These are phyloP conservation scores for Phytophthora litchii DNA, from an alignment of 352 stramenopile species.

Conservation along the genomic window DNA sequence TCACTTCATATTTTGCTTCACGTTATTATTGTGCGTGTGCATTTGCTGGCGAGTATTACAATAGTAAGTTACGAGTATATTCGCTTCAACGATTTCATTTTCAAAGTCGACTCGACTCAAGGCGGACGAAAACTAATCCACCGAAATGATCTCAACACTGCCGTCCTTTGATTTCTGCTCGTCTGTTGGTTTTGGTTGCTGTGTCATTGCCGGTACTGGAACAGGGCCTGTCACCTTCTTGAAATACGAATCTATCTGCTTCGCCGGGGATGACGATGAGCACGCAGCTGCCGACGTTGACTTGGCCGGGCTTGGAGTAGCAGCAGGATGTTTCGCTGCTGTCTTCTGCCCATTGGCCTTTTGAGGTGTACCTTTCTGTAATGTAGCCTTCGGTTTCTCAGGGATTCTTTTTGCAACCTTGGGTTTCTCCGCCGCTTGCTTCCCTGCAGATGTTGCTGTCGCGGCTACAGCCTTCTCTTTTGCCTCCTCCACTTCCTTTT, in stretches of 20 bases:
- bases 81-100: constrained; percentile 17
- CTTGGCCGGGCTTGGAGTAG: constrained; percentile 7
- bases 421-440: neutral
- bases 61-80: constrained; percentile 15
- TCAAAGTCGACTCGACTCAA: neutral
- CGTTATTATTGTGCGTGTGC: neutral
- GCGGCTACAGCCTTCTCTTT: constrained; percentile 13
- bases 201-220: constrained; percentile 1
- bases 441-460: neutral
- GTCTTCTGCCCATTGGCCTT: constrained; percentile 20
- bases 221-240: constrained; percentile 26
- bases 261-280: constrained; percentile 21
- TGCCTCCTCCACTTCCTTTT: constrained; percentile 19
- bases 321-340: constrained; percentile 3
- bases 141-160: constrained; percentile 31
- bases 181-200: constrained; percentile 6
- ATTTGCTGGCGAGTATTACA: neutral
- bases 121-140: constrained; percentile 18
- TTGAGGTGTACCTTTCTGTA: constrained; percentile 6
- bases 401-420: constrained; percentile 1
- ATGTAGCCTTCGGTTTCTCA: neutral
- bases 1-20: no score
- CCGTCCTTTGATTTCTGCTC: constrained; percentile 17
- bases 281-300: constrained; percentile 3
- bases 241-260: constrained; percentile 44